Base-by-base conservation (phyloP, 139 green algal genomes). In the Marvania coccoides region DNA sequence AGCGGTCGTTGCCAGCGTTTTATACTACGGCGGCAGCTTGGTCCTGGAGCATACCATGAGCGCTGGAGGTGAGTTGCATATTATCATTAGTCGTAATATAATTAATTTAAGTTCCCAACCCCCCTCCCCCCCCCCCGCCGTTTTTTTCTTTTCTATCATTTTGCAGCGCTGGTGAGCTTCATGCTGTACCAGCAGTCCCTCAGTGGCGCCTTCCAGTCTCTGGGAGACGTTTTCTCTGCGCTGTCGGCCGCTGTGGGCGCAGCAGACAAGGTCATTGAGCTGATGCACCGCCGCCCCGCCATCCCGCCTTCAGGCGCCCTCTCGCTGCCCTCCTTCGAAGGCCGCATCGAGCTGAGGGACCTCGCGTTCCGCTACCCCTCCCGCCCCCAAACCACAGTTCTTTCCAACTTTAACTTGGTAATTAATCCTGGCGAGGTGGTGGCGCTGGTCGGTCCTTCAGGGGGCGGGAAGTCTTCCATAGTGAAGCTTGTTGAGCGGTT, bases 401-500 rank as follows among this genome's bases (percentile, higher is more conserved):
- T 95, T 10, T 73, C 67, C 14, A 70, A 78, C 0, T 69, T 94
- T 10, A 75, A 37, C 58, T 54, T 93, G 34, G 39, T 37, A 2
- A 69, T 90, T 29, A 64, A 78, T 5, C 83, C 86, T 15, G 86
- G 86, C 59, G 74, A 76, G 77, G 78, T 90, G 30, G 82, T 95
- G 29, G 91, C 90, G 5, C 78, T 97, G 40, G 91, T 97, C 68
- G 91, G 91, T 0, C 75, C 81, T 64, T 86, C 64, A 26, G 91
- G 91, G 10, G 80, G 83, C 7, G 91, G 91, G 68, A 97, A 97
- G 79, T 84, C 72, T 38, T 89, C 73, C 61, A 88, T 97, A 38
- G 83, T 96, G 9, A 95, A 93, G 66, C 87, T 98, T 28, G 47
- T 98, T 15, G 73, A 96, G 79, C 74, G 91, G 4, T 96, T 95